These are phyloP conservation scores for Volvox reticuliferus DNA, from an alignment of 139 green algal species.

Conservation along the genomic window DNA sequence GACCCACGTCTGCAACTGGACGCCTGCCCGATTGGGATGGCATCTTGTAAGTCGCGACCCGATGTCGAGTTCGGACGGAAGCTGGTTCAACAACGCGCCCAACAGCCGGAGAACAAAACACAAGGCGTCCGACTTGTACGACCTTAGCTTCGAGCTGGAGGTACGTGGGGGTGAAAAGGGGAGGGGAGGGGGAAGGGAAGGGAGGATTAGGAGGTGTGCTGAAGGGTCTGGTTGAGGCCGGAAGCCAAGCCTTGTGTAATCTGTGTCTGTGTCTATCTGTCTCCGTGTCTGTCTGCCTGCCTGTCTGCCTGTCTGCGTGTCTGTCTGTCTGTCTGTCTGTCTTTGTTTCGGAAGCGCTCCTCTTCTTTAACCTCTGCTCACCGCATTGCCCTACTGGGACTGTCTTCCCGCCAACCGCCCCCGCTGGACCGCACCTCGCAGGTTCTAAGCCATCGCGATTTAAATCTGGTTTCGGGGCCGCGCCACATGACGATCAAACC, in stretches of 20 bases:
- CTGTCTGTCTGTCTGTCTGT: neutral
- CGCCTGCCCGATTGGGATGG: neutral
- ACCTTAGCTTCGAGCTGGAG: slow-evolving; percentile 44
- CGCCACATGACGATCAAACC: slow-evolving; percentile 37
- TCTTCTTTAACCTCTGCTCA: too few species aligned
- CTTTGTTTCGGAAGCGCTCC: too few species aligned
- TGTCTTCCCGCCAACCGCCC: too few species aligned
- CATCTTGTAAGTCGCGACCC: neutral
- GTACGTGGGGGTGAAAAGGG: neutral
- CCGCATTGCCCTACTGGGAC: too few species aligned
- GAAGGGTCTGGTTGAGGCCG: neutral
- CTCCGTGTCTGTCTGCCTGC: neutral
- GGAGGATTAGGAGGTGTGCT: neutral
- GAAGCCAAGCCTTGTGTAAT: neutral
- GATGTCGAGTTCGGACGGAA: neutral
- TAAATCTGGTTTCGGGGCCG: slow-evolving; percentile 37
- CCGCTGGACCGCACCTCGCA: neutral
- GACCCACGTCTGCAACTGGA: slow-evolving; percentile 37
- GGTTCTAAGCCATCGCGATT: slow-evolving; percentile 29
- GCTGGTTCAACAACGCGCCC: neutral
- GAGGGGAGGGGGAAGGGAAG: neutral
- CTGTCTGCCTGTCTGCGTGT: neutral
- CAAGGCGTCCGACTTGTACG: slow-evolving; percentile 33
- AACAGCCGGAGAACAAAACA: neutral
- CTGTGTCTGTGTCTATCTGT: too few species aligned